Base-by-base conservation (phyloP, 1,284 basidiomycete genomes). In the Cutaneotrichosporon cutaneum region DNA sequence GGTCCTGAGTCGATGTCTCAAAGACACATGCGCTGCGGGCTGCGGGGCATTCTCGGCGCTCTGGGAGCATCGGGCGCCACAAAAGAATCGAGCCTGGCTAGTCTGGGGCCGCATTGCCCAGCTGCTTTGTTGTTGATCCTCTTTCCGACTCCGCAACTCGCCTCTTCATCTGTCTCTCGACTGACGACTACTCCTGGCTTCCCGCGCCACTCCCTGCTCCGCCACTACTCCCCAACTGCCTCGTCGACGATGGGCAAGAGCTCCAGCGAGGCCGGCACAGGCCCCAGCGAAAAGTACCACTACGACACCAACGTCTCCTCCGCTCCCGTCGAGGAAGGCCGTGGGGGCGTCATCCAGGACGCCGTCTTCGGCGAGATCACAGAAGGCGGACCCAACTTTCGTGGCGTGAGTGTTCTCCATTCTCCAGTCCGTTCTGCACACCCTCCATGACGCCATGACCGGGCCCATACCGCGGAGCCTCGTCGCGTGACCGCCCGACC, bases 301-400 rank as follows among this genome's bases (percentile, higher is more conserved):
- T 26, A 24, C 22, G 22, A 24, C 5, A 10, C 9, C 45, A 22
- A 30, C 21, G 16, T 35, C n/a, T 14, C 26, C n/a, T 30, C 33
- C n/a, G 0, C 33, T 7, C 16, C 32, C 18, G 42, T 21, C 30
- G 44, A 32, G 2, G 27, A 36, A 21, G 6, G 50, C 7, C 27
- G 10, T 18, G 16, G 16, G n/a, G 47, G 21, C 24, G n/a, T 22
- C 21, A 26, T 59, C 14, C 32, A 48, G 5, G 68, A 71, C 56
- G 70, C 69, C 53, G 70, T 72, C 32, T 72, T 72, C 54, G 68
- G 70, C 22, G 67, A 67, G 14, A 62, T 69, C 32, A 54, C 45
- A 7, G 61, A 62, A 26, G 58, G 61, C 22, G 68, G 67, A 39
- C 70, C 68, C 16, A 70, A 71, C 59, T 72, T 70, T 54, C 63